A percentile compares a stretch with the other conserved stretches of the same genome.
Conservation (phyloP, 2,329 filamentous ascomycete genomes). For the Nannizzia gypsea region DNA sequence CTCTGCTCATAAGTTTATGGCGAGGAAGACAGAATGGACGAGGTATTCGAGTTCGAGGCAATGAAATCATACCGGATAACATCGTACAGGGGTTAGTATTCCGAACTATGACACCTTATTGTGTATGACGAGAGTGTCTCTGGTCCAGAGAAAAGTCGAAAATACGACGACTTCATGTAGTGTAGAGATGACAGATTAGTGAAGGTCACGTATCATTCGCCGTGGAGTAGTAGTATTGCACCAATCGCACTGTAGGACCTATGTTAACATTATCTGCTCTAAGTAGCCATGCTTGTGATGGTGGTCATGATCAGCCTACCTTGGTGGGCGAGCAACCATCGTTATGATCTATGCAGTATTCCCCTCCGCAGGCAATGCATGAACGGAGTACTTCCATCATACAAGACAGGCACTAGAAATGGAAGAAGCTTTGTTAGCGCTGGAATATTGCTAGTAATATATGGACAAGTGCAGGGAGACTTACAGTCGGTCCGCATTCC, state of each 20-base stretch:
- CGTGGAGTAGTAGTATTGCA: slow-evolving; percentile 26
- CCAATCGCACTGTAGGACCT: slow-evolving; percentile 30
- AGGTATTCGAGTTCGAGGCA: no score
- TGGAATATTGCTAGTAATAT: not conserved
- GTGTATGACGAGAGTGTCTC: no score
- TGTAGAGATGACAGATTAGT: not conserved
- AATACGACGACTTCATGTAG: no score
- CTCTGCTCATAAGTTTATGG: not conserved
- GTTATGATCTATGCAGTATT: slow-evolving; percentile 75
- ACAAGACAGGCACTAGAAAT: slow-evolving; percentile 52
- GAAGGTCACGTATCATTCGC: not conserved
- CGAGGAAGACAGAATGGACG: no score
- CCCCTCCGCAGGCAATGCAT: slow-evolving; percentile 62
- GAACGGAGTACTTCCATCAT: slow-evolving; percentile 57
- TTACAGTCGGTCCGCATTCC: slow-evolving; percentile 72
- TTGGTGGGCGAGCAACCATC: slow-evolving; percentile 61
- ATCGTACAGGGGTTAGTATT: no score
- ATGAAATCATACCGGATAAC: no score
- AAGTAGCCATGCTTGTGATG: not conserved
- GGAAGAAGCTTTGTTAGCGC: not conserved
- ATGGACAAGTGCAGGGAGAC: slow-evolving; percentile 17
- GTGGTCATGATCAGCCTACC: slow-evolving; percentile 21
- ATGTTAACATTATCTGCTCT: not conserved
- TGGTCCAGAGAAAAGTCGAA: no score
- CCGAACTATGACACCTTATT: no score